These are phyloP conservation scores for Pichia paraexigua DNA, from an alignment of 805 yeast species.

Conservation along the genomic window DNA sequence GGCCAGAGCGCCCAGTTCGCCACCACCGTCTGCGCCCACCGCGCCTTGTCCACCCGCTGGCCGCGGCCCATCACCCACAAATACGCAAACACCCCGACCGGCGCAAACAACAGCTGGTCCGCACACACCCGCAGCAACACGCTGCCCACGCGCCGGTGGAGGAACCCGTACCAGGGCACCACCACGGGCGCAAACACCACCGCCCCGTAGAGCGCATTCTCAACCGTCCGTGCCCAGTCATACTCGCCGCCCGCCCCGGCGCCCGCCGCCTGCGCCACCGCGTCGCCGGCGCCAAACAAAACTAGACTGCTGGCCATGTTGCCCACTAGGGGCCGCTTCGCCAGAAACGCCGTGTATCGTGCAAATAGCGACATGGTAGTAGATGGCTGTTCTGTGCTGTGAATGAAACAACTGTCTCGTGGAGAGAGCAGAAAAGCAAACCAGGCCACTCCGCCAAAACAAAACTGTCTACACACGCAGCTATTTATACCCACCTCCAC, in stretches of 20 bases:
- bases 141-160: not conserved
- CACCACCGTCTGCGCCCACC: slow-evolving; percentile 59
- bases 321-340: not conserved
- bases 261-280: not conserved
- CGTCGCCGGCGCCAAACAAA: not conserved
- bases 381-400: no score
- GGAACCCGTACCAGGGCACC: not conserved
- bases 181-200: not conserved
- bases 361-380: not conserved
- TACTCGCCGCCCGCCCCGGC: not conserved
- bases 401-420: no score
- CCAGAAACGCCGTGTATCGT: not conserved
- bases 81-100: slow-evolving; percentile 62
- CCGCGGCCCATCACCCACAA: slow-evolving; percentile 37
- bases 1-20: slow-evolving; percentile 93
- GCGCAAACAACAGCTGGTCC: slow-evolving; percentile 41
- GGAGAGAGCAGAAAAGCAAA: no score
- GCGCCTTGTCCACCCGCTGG: slow-evolving; percentile 42
- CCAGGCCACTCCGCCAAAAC: no score
- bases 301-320: not conserved
- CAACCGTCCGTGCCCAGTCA: not conserved
- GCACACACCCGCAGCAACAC: not conserved
- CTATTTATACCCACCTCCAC: no score
- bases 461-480: no score
- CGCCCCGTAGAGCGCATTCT: not conserved